A percentile compares a stretch with the other conserved stretches of the same genome.
These are phyloP conservation scores for Colletotrichum sp. DNA, from an alignment of 2,329 filamentous ascomycete genomes.

Conservation along the genomic window DNA sequence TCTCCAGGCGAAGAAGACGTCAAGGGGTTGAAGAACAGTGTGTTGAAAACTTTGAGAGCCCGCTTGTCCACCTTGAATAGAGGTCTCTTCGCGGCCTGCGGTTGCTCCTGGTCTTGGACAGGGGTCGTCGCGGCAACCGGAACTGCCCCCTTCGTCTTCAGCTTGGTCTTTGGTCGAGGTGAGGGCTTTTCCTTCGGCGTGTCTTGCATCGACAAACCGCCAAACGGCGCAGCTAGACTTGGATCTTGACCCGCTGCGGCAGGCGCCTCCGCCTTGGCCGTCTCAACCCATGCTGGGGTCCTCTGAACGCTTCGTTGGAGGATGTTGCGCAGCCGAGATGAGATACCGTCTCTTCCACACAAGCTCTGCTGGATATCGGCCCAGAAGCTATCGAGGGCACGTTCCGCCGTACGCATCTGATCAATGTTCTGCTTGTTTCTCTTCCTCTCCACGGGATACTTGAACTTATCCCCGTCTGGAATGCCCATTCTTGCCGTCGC, in stretches of 20 bases:
- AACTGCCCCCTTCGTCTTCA: background rate
- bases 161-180: background rate
- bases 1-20: conserved; percentile 47
- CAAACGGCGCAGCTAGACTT: background rate
- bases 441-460: conserved; percentile 47
- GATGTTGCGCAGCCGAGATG: conserved; percentile 25
- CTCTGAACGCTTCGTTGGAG: conserved; percentile 24
- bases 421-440: conserved; percentile 49
- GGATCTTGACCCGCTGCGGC: background rate
- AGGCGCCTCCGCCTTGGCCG: background rate
- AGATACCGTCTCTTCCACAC: background rate
- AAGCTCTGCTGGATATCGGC: conserved; percentile 23
- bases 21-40: conserved; percentile 45
- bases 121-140: background rate
- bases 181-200: background rate
- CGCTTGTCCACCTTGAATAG: conserved; percentile 31
- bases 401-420: conserved; percentile 50
- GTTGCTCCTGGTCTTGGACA: conserved; percentile 2
- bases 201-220: background rate
- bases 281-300: conserved; percentile 25
- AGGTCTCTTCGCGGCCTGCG: background rate
- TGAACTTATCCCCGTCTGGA: conserved; percentile 44
- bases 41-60: conserved; percentile 38
- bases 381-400: conserved; percentile 54
- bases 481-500: conserved; percentile 29